Evolutionary conservation across 2,329 filamentous ascomycete species (phyloP).

Genomic region (Colletotrichum spaethianum): DNA sequence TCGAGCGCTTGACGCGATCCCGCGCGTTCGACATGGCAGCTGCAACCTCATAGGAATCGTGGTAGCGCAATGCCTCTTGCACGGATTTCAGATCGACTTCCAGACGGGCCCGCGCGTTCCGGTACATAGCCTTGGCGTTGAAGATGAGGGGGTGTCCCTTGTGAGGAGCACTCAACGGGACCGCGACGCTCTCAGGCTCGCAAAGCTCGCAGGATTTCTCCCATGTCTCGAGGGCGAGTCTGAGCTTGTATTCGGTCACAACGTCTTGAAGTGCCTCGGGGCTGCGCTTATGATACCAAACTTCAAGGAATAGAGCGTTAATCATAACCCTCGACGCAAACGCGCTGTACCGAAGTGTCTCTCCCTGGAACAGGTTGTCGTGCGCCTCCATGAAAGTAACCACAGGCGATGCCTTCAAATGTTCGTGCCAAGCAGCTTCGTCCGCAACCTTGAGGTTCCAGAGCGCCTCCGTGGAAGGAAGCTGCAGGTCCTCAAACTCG

Average conservation of each 20-base stretch:
- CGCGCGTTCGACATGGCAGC: constrained; percentile 96
- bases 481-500: constrained; percentile 92
- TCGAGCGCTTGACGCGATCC: constrained; percentile 93
- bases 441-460: constrained; percentile 90
- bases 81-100: constrained; percentile 97
- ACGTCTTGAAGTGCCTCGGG: constrained; percentile 98
- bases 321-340: constrained; percentile 99
- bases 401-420: constrained; percentile 77
- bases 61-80: constrained; percentile 95
- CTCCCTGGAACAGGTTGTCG: constrained; percentile 95
- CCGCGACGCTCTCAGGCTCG: constrained; percentile 89
- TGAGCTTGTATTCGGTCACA: constrained; percentile 97
- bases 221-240: constrained; percentile 97
- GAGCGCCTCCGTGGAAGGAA: constrained; percentile 92
- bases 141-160: constrained; percentile 97
- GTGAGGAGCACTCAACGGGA: constrained; percentile 93
- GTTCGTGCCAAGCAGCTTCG: constrained; percentile 87
- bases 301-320: constrained; percentile 97
- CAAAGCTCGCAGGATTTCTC: constrained; percentile 95
- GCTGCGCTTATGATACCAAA: constrained; percentile 99
- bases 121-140: constrained; percentile 97
- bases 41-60: constrained; percentile 96
- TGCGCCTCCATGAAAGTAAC: constrained; percentile 95
- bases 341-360: constrained; percentile 91
- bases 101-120: constrained; percentile 91